Base-by-base conservation (phyloP, 805 yeast genomes). In the Kodamaea leandrae region DNA sequence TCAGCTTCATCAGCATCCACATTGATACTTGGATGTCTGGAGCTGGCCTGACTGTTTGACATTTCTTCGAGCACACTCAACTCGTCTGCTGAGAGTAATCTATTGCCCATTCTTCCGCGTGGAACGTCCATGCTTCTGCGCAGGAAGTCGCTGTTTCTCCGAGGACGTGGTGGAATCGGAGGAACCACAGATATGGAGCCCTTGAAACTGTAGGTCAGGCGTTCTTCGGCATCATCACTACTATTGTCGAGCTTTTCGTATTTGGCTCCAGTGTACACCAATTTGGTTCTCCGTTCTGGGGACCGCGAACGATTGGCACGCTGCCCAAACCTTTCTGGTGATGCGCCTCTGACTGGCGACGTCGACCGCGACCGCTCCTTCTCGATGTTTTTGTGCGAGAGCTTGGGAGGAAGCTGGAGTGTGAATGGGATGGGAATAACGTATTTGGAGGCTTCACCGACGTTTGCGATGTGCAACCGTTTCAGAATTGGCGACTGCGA, bases 371-470 rank as follows among this genome's bases (percentile, higher is more conserved):
- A 39, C 7, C 36, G 18, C n/a, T 48, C 47, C 25, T 32, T 28
- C 5, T 33, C 32, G 2, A 40, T 35, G 42, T 61, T 61, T 13
- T 51, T 53, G 5, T 60, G 58, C 34, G 67, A 59, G 30, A 69
- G 51, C 38, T 62, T 66, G 3, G 75, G 75, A 1, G 75, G 75
- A 34, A 69, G 47, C 24, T 58, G 56, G 29, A 70, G 49, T 4
- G 68, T 61, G 47, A 69, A 68, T 3, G 75, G 75, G 28, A 70
- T 65, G 2, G 75, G 74, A 28, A 68, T 68, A 5, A 60, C 62
- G 42, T 68, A 60, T 33, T 58, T 54, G 34, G 49, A 52, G 12
- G 47, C 33, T 5, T 50, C 53, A n/a, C 48, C 39, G 19, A 41
- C 37, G 15, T 55, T 47, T 16, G 55, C 39, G 21, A 69, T 59